Base-by-base conservation (phyloP, 495 filamentous ascomycete species). In the Hypoxylon lienhwacheense region DNA sequence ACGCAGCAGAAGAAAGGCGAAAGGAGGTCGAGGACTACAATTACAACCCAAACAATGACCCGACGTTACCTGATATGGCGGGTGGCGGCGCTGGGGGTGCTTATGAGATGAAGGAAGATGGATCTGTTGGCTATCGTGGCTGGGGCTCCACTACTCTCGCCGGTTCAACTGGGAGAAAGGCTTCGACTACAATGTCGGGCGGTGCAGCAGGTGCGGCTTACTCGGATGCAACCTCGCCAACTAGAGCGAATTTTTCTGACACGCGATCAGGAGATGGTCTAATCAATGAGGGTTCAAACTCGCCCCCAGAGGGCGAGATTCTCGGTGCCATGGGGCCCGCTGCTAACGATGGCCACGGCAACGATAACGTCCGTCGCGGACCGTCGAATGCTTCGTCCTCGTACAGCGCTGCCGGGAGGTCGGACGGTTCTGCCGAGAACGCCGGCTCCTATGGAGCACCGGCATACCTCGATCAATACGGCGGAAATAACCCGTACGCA, bases 1-100 rank as follows among this genome's bases (percentile, higher is more conserved):
- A 85, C 33, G 85, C 83, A n/a, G 88, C 89, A 61, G 93, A 96
- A 56, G 82, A 89, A 41, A 80, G 93, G 44, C 81, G 91, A 46
- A 96, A 96, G 70, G 95, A 97, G 66, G 88, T 96, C 2, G 92
- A 97, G 67, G 93, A 97, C 60, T 97, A 97, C 66, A 86, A 85
- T 15, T 97, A 90, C 75, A 97, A 97, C 66, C 93, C 92, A 5
- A 97, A 97, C 70, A 82, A 89, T 47, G 91, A 96, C 64, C 91
- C 93, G 1, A 87, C 87, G 3, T 72, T 92, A 2, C 90, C 91
- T 16, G 78, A 78, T 4, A 76, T 88, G n/a, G 68, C 64, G 15
- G 37, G 43, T 14, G 68, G 66, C 20, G 81, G 70, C 35, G 78
- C 73, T 37, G 74, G 70, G 4, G 81, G 77, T 24, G 73, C 75